Evolutionary conservation across 2,329 filamentous ascomycete species (phyloP).

Genomic region (Aspergillus luchuensis): DNA sequence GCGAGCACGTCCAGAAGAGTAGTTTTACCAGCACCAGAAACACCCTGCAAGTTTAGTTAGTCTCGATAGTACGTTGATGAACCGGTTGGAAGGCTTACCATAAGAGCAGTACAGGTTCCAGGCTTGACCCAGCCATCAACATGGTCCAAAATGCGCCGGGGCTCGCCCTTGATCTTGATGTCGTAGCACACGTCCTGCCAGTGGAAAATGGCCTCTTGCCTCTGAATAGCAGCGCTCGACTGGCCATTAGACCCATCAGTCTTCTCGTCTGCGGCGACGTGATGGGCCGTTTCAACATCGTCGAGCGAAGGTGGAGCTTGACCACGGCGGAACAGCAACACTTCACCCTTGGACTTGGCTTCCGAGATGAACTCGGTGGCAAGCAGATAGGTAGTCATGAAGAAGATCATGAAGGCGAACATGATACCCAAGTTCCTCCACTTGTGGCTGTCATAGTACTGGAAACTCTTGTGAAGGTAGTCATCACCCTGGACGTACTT

Average conservation of each 20-base stretch:
- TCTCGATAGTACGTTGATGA: neutral
- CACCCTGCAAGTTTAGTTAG: constrained; percentile 53
- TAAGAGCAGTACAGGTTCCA: constrained; percentile 83
- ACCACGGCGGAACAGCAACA: constrained; percentile 73
- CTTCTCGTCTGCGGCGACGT: constrained; percentile 36
- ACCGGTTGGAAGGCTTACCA: constrained; percentile 53
- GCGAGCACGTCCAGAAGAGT: constrained; percentile 86
- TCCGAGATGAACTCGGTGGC: constrained; percentile 64
- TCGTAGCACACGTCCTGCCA: constrained; percentile 85
- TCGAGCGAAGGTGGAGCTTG: constrained; percentile 52
- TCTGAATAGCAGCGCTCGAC: constrained; percentile 52
- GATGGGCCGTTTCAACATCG: constrained; percentile 31
- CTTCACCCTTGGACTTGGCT: constrained; percentile 74
- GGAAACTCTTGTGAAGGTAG: constrained; percentile 59
- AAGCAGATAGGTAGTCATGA: constrained; percentile 64
- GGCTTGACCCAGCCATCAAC: constrained; percentile 95
- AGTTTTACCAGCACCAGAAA: constrained; percentile 91
- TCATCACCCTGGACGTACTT: constrained; percentile 58
- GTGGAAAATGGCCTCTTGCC: constrained; percentile 77
- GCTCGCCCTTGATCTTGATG: constrained; percentile 75
- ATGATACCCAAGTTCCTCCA: constrained; percentile 73
- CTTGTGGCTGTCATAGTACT: constrained; percentile 60
- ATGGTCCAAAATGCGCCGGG: constrained; percentile 75
- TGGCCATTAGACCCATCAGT: constrained; percentile 29
- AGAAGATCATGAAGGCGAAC: constrained; percentile 64